Conservation (phyloP, 768 basidiomycete genomes). For the Boletellus sp. region DNA sequence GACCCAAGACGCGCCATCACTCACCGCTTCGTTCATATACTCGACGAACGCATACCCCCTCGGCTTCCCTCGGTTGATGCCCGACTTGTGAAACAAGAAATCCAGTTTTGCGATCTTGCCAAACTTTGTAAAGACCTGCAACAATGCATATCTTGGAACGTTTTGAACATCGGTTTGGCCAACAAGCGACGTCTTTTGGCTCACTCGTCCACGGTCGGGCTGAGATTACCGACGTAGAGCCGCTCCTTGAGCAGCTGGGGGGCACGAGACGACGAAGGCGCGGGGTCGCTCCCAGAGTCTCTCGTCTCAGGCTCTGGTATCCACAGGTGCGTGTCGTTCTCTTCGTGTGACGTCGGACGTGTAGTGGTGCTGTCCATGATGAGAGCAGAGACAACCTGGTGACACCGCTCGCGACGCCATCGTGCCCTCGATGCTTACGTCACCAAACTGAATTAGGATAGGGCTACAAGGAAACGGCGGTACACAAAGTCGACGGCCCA, state of each 20-base stretch:
- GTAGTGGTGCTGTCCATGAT: constrained; percentile 11
- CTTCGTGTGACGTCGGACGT: not conserved
- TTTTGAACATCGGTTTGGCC: constrained; percentile 8
- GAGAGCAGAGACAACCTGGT: not conserved
- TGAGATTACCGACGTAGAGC: constrained; percentile 87
- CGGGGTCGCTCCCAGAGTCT: constrained; percentile 15
- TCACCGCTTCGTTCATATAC: constrained; percentile 73
- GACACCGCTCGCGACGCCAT: not conserved
- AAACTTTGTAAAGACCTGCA: constrained; percentile 88
- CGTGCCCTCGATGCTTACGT: constrained; percentile 9
- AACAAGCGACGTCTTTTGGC: constrained; percentile 19
- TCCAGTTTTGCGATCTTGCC: constrained; percentile 93
- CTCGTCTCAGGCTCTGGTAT: constrained; percentile 28
- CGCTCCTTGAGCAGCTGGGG: constrained; percentile 56
- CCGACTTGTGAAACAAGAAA: constrained; percentile 93
- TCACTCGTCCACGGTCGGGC: constrained; percentile 84
- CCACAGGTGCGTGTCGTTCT: constrained; percentile 27
- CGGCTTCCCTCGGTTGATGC: constrained; percentile 85
- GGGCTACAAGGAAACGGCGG: too few species aligned
- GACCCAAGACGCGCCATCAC: constrained; percentile 34
- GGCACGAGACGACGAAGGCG: constrained; percentile 22
- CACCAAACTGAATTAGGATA: constrained; percentile 2
- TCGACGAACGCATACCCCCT: constrained; percentile 95
- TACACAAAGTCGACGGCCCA: too few species aligned
- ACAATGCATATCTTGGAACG: constrained; percentile 67